phyloP scores from a whole-genome alignment of 169 alveolate genomes.

The Eimeria necatrix region DNA sequence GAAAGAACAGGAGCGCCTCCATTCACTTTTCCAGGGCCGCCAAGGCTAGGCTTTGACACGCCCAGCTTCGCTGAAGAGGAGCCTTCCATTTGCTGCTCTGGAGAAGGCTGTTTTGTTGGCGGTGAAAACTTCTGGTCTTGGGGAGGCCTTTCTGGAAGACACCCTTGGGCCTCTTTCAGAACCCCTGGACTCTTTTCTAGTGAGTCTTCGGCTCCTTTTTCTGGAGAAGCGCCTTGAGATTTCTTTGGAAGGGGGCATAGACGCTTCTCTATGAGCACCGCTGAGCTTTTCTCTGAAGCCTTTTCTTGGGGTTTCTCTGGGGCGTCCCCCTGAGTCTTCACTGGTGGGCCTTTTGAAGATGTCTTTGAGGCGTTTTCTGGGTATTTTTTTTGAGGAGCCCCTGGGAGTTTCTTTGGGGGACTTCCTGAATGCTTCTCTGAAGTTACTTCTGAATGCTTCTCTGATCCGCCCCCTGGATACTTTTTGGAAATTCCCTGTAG shows the following conservation, averaged over 20 bases:
- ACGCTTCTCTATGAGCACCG: background rate
- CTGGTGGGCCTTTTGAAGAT: background rate
- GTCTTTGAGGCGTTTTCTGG: background rate
- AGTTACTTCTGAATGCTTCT: background rate
- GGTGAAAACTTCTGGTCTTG: background rate
- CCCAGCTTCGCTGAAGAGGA: too few relatives aligned
- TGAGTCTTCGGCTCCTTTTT: background rate
- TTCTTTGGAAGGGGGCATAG: constrained; percentile 18
- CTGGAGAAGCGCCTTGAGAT: background rate
- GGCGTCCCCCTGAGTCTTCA: background rate
- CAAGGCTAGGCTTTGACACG: background rate
- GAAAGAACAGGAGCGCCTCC: background rate
- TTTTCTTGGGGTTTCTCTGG: constrained; percentile 5
- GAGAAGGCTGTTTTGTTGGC: background rate
- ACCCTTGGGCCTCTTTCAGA: background rate
- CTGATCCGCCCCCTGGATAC: background rate
- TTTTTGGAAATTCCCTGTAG: background rate
- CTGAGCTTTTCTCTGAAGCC: background rate
- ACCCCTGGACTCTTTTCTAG: background rate
- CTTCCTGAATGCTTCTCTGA: background rate
- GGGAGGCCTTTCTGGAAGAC: constrained; percentile 8
- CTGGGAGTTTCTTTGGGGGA: background rate
- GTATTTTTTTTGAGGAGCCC: background rate
- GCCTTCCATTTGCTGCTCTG: background rate
- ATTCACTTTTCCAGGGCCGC: background rate